phyloP scores from a whole-genome alignment of 768 basidiomycete genomes.

The Gloeopeniophorella convolvens region DNA sequence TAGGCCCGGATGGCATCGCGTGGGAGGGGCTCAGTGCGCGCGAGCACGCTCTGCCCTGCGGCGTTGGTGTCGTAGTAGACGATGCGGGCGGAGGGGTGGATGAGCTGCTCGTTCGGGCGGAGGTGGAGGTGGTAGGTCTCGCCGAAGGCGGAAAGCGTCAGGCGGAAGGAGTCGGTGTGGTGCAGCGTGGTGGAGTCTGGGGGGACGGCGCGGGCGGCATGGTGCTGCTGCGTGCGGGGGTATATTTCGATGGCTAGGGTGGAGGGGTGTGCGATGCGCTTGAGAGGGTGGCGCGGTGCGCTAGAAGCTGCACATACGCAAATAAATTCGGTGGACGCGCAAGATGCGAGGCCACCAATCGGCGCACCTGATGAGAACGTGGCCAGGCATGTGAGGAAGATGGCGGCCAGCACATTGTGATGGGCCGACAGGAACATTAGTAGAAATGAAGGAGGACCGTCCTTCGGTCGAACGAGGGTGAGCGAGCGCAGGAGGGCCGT shows the following conservation, averaged over 20 bases:
- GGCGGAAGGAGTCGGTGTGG: slow-evolving; percentile 64
- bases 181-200: slow-evolving; percentile 43
- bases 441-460: background rate
- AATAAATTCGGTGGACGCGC: no score
- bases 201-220: slow-evolving; percentile 23
- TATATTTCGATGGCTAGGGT: slow-evolving; percentile 37
- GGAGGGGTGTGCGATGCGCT: slow-evolving; percentile 33
- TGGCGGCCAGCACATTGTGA: slow-evolving; percentile 21
- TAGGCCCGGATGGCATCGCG: slow-evolving; percentile 62
- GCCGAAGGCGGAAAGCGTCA: slow-evolving; percentile 59
- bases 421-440: slow-evolving; percentile 4
- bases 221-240: slow-evolving; percentile 26
- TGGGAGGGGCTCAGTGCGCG: slow-evolving; percentile 54
- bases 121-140: slow-evolving; percentile 67
- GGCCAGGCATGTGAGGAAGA: slow-evolving; percentile 14
- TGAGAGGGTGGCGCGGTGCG: slow-evolving; percentile 30
- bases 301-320: slow-evolving; percentile 14
- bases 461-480: background rate
- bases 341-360: no score
- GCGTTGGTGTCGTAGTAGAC: slow-evolving; percentile 50
- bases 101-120: slow-evolving; percentile 68
- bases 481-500: no score
- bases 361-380: slow-evolving; percentile 9
- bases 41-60: slow-evolving; percentile 44
- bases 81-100: slow-evolving; percentile 73